Conservation (phyloP, 1,284 basidiomycete species). For the Trametes sp. region DNA sequence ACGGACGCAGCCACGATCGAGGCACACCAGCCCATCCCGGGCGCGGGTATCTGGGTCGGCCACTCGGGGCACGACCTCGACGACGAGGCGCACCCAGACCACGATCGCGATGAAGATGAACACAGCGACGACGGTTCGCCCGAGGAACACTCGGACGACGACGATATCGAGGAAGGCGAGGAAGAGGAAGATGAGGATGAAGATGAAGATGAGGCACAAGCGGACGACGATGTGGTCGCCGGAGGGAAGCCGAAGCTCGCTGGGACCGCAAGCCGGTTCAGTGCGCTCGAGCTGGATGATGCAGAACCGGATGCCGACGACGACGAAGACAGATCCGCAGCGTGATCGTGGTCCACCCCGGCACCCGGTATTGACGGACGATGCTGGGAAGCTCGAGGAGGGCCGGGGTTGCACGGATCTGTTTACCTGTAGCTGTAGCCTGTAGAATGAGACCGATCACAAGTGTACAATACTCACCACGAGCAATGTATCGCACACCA, state of each 20-base stretch:
- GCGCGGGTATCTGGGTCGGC: conserved; percentile 68
- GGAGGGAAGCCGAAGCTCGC: not conserved
- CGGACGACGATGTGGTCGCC: conserved; percentile 7
- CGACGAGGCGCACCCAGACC: conserved; percentile 38
- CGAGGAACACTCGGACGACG: conserved; percentile 3
- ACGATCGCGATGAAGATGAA: conserved; percentile 40
- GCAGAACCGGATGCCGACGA: conserved; percentile 13
- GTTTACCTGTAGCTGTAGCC: not conserved
- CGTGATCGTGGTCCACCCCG: not conserved
- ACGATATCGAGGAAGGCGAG: conserved; percentile 16
- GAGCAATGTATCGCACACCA: conserved; percentile 1
- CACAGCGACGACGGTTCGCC: conserved; percentile 41
- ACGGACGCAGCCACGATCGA: conserved; percentile 43
- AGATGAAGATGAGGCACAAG: conserved; percentile 15
- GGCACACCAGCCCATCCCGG: conserved; percentile 33
- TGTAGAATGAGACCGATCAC: not conserved
- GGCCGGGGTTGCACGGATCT: not conserved
- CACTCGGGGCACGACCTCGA: conserved; percentile 44
- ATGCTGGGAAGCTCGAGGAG: not conserved
- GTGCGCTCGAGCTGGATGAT: conserved; percentile 33
- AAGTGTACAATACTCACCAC: not conserved
- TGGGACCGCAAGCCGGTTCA: conserved; percentile 32
- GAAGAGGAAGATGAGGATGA: conserved; percentile 18
- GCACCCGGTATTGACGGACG: not conserved
- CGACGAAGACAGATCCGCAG: not conserved